A percentile compares a stretch with the other conserved stretches of the same genome.
Evolutionary conservation across 192 early-diverging fungal genomes (phyloP).

Genomic region (Entomortierella chlamydospora): DNA sequence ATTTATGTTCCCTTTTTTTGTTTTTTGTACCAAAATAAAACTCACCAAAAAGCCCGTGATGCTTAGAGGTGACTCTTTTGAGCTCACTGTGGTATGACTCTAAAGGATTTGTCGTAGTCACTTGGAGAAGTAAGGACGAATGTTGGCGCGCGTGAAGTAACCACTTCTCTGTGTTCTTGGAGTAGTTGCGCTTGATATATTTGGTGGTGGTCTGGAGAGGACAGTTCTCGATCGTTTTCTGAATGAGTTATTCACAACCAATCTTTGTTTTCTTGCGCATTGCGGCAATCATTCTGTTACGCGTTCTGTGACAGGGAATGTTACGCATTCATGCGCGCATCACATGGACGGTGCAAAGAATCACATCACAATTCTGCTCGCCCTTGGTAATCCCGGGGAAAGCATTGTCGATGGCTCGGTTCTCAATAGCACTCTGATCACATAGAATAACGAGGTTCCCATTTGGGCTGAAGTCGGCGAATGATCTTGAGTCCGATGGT

Average conservation of each 20-base stretch:
- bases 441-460: background rate
- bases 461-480: background rate
- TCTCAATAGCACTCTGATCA: background rate
- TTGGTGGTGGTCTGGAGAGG: background rate
- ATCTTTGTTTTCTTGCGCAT: background rate
- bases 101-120: background rate
- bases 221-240: background rate
- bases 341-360: background rate
- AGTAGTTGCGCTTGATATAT: background rate
- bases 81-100: constrained; percentile 11
- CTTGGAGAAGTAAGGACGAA: background rate
- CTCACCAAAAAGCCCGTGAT: background rate
- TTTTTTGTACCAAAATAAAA: background rate
- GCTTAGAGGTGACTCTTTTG: background rate
- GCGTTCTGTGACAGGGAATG: background rate
- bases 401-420: background rate
- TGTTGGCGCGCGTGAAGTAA: background rate
- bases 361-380: background rate
- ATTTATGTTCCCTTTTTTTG: no score
- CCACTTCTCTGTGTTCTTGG: background rate
- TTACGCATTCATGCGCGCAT: background rate
- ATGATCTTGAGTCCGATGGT: background rate
- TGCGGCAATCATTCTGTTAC: background rate
- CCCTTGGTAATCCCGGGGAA: background rate
- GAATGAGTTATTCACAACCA: background rate